Evolutionary conservation across 805 yeast genomes (phyloP).

Genomic region (Tetrapisispora pingtungensis): DNA sequence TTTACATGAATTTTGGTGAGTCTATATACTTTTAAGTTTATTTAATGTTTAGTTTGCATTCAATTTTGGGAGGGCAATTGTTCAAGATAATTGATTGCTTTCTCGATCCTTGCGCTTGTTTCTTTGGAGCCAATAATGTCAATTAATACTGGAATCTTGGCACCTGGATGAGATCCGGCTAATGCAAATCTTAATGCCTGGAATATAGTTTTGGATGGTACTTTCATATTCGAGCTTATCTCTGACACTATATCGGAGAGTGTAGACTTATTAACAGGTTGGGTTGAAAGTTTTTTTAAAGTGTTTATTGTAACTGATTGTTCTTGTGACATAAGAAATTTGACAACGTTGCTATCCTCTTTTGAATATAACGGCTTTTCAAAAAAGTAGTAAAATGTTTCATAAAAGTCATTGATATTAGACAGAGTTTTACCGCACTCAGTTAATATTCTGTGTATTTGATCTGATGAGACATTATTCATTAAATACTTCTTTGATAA

Average conservation of each 20-base stretch:
- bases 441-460: slow-evolving; percentile 33
- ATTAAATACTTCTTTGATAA: slow-evolving; percentile 10
- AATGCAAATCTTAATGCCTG: slow-evolving; percentile 57
- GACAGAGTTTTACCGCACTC: slow-evolving; percentile 41
- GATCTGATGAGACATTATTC: slow-evolving; percentile 16
- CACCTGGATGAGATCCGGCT: slow-evolving; percentile 62
- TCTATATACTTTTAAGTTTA: no score
- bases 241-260: slow-evolving; percentile 4
- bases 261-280: slow-evolving; percentile 2
- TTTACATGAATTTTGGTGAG: no score
- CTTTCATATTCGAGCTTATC: not conserved
- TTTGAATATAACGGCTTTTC: slow-evolving; percentile 17
- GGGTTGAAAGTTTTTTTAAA: slow-evolving; percentile 8
- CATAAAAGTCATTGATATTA: slow-evolving; percentile 43
- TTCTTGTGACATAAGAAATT: slow-evolving; percentile 22
- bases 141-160: slow-evolving; percentile 49
- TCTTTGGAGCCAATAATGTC: slow-evolving; percentile 43
- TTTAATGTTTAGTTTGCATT: not conserved
- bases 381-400: slow-evolving; percentile 42
- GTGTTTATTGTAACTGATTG: slow-evolving; percentile 7
- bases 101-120: slow-evolving; percentile 18
- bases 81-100: slow-evolving; percentile 10
- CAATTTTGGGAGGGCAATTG: not conserved
- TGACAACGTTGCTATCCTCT: slow-evolving; percentile 9
- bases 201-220: slow-evolving; percentile 35